These are phyloP conservation scores for Aspergillus flavus DNA, from an alignment of 2,329 filamentous ascomycete species.

Conservation along the genomic window DNA sequence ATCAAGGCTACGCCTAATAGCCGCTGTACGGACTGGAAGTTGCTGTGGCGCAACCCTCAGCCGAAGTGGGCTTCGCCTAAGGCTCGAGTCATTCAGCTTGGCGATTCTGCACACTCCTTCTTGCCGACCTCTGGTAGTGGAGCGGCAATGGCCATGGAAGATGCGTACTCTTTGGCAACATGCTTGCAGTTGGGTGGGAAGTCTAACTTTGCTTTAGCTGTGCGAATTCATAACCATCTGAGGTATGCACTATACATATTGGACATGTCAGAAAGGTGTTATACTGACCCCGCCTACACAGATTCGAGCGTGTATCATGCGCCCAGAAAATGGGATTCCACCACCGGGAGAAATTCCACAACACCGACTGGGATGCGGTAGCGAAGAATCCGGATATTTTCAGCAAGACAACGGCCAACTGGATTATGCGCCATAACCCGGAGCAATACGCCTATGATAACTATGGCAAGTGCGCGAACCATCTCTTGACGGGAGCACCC, in stretches of 20 bases:
- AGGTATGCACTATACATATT: conserved; percentile 31
- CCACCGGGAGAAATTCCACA: conserved; percentile 34
- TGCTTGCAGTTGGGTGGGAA: conserved; percentile 43
- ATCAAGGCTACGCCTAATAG: neutral
- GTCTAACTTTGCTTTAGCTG: conserved; percentile 33
- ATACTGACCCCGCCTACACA: neutral
- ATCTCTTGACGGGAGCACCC: conserved; percentile 34
- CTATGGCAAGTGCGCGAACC: conserved; percentile 6
- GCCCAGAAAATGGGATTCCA: conserved; percentile 52
- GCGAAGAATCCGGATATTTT: conserved; percentile 9
- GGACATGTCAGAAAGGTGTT: fast-evolving
- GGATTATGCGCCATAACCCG: conserved; percentile 16
- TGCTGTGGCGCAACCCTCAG: neutral
- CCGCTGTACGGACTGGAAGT: neutral
- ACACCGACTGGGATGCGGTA: conserved; percentile 15
- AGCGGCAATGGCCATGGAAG: conserved; percentile 11
- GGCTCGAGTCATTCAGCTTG: conserved; percentile 7
- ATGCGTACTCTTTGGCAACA: conserved; percentile 8
- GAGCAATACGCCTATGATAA: conserved; percentile 19
- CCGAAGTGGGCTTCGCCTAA: neutral
- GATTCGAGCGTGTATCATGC: conserved; percentile 47
- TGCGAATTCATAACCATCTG: conserved; percentile 20
- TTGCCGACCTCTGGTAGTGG: conserved; percentile 2
- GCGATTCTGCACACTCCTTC: conserved; percentile 9
- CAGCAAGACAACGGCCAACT: conserved; percentile 8